Base-by-base conservation (phyloP, 768 basidiomycete genomes). In the Amylocystis lapponica region DNA sequence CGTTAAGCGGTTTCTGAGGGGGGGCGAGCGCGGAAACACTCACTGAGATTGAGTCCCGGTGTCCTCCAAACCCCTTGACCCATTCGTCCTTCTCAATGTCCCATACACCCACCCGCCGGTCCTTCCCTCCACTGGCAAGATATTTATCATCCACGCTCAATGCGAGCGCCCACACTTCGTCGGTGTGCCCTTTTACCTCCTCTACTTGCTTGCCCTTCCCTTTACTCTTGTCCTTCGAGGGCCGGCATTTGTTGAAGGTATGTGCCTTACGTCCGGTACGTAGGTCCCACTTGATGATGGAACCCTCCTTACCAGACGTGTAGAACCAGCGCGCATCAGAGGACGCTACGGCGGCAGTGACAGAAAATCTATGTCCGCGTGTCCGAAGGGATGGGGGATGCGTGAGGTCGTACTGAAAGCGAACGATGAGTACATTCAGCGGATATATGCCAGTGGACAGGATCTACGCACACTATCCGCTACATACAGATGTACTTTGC, bases 251-350 rank as follows among this genome's bases (percentile, higher is more conserved):
- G 57, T 78, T 70, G 55, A 83, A 77, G 2, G 74, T 75, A 9
- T 68, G 62, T 1, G 75, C 51, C 51, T 76, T 78, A 59, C 75
- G 72, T 8, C 87, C 87, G 0, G 75, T 76, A 9, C 58, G 60
- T 21, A 94, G 67, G 56, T 88, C 78, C 86, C 88, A 92, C 61
- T 91, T 88, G 42, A 84, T 74, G 57, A 99, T 89, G 11, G 75
- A 71, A 2, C 95, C 96, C 55, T 95, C 91, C 60, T 99, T 99
- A 8, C 86, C 86, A 0, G 92, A 69, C 0, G 91, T 91, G 61
- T 83, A 97, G n/a, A 98, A 74, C 57, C 76, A 78, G 41, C 71
- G 72, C 12, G 75, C 81, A 21, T 86, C 79, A 38, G 83, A 76
- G 1, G 89, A 83, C 2, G 83, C 79, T 19, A 85, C 76, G 3